Percentiles rank a stretch among this genome's conserved stretches.
Evolutionary conservation across 805 yeast genomes (phyloP).

Genomic region (Barnettozyma vustinii): DNA sequence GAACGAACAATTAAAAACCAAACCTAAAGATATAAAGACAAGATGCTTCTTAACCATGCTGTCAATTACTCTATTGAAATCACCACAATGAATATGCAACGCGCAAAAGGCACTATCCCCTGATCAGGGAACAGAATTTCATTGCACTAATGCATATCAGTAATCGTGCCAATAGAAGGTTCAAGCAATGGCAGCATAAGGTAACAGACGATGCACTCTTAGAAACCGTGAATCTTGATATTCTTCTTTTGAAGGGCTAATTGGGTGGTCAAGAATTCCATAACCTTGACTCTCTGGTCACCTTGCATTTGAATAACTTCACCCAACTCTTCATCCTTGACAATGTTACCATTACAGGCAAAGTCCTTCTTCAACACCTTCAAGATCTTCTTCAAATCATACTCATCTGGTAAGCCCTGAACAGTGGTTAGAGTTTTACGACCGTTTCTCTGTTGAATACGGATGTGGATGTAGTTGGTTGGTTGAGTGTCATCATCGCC

Average conservation of each 20-base stretch:
- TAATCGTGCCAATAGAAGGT: background rate
- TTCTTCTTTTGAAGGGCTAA: conserved; percentile 90
- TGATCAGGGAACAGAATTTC: background rate
- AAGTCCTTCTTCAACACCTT: conserved; percentile 95
- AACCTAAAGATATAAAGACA: background rate
- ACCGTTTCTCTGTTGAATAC: conserved; percentile 99
- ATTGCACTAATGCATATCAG: background rate
- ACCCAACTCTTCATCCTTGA: conserved; percentile 92
- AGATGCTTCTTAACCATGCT: background rate
- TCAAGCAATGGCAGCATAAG: background rate
- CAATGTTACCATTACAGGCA: conserved; percentile 98
- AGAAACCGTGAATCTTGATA: conserved; percentile 98
- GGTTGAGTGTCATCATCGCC: conserved; percentile 98
- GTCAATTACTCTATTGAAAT: background rate
- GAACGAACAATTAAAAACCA: background rate
- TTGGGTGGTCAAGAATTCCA: conserved; percentile 84
- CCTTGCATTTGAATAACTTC: conserved; percentile 98
- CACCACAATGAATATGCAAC: background rate
- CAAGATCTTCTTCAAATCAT: conserved; percentile 88
- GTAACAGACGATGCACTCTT: conserved; percentile 19
- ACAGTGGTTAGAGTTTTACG: conserved; percentile 98
- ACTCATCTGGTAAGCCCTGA: conserved; percentile 94
- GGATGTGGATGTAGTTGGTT: conserved; percentile 92
- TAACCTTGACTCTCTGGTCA: conserved; percentile 95
- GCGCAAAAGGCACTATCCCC: background rate